Percentiles rank a stretch among this genome's conserved stretches.
Conservation (phyloP, 2,329 filamentous ascomycete species). For the Aspergillus texensis region DNA sequence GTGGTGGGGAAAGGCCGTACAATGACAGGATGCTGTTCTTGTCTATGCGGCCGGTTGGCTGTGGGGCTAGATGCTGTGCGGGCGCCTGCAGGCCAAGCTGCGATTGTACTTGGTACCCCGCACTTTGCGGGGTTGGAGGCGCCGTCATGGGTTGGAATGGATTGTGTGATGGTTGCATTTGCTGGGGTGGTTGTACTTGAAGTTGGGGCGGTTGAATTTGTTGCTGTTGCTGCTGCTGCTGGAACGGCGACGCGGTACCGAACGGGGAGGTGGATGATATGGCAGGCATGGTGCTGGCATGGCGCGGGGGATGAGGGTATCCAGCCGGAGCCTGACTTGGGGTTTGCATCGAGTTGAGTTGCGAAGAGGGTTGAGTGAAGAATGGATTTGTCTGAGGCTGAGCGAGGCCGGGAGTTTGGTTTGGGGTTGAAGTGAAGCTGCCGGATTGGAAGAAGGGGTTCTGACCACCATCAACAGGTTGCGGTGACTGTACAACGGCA, state of each 20-base stretch:
- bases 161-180: slow-evolving; percentile 31
- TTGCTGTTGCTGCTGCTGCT: slow-evolving; percentile 29
- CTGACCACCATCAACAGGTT: slow-evolving; percentile 36
- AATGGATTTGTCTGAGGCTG: slow-evolving; percentile 39
- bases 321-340: slow-evolving; percentile 25
- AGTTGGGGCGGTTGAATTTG: slow-evolving; percentile 22
- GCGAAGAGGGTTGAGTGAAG: slow-evolving; percentile 33
- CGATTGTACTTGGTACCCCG: slow-evolving; percentile 30
- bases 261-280: slow-evolving; percentile 37
- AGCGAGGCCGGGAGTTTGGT: slow-evolving; percentile 26
- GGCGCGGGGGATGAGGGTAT: slow-evolving; percentile 27
- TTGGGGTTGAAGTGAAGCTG: slow-evolving; percentile 27
- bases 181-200: slow-evolving; percentile 21
- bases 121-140: slow-evolving; percentile 27
- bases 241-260: slow-evolving; percentile 29
- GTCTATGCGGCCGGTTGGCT: slow-evolving; percentile 48
- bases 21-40: slow-evolving; percentile 51
- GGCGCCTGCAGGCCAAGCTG: slow-evolving; percentile 24
- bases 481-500: slow-evolving; percentile 37
- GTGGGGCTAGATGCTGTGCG: slow-evolving; percentile 37
- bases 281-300: slow-evolving; percentile 44
- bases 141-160: slow-evolving; percentile 36
- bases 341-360: slow-evolving; percentile 23
- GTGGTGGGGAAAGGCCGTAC: slow-evolving; percentile 47
- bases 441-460: slow-evolving; percentile 50